Percentiles rank a stretch among this genome's conserved stretches.
Conservation (phyloP, 192 early-diverging fungal genomes). For the Gryganskiella cystojenkinii region DNA sequence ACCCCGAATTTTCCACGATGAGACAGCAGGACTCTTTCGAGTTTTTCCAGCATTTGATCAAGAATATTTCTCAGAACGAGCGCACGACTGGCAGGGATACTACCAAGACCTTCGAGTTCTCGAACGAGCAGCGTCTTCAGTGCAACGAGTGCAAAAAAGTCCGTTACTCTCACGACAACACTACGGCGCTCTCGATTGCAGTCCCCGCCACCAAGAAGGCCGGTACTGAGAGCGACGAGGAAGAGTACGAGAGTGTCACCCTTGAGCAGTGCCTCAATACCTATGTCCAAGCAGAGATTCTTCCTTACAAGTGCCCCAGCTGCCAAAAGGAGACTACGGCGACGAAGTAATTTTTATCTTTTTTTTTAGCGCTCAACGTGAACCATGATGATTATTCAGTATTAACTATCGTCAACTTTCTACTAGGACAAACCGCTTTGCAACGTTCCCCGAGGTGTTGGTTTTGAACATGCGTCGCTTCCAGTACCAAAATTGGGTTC, state of each 20-base stretch:
- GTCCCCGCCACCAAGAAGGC: constrained; percentile 73
- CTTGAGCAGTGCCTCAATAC: constrained; percentile 75
- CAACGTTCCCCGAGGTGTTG: constrained; percentile 79
- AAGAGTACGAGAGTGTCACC: constrained; percentile 64
- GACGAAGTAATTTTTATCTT: constrained; percentile 56
- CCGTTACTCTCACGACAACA: constrained; percentile 71
- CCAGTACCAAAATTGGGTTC: constrained; percentile 87
- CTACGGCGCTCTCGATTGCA: constrained; percentile 69
- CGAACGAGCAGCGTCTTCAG: constrained; percentile 85
- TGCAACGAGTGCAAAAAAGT: constrained; percentile 88
- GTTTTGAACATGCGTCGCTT: constrained; percentile 79
- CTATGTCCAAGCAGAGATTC: constrained; percentile 60
- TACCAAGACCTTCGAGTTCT: constrained; percentile 82
- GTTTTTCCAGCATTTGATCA: constrained; percentile 85
- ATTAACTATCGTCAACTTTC: constrained; percentile 3
- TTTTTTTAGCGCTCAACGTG: background rate
- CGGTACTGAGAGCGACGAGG: constrained; percentile 23
- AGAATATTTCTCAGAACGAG: constrained; percentile 83
- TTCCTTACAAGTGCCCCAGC: constrained; percentile 73
- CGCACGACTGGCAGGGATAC: constrained; percentile 74
- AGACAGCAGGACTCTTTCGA: constrained; percentile 98
- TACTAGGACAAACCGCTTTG: constrained; percentile 67
- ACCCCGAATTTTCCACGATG: constrained; percentile 97
- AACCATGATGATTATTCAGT: background rate
- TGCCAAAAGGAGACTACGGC: constrained; percentile 71